Base-by-base conservation (phyloP, 495 filamentous ascomycete species). In the Cercophora sp. region DNA sequence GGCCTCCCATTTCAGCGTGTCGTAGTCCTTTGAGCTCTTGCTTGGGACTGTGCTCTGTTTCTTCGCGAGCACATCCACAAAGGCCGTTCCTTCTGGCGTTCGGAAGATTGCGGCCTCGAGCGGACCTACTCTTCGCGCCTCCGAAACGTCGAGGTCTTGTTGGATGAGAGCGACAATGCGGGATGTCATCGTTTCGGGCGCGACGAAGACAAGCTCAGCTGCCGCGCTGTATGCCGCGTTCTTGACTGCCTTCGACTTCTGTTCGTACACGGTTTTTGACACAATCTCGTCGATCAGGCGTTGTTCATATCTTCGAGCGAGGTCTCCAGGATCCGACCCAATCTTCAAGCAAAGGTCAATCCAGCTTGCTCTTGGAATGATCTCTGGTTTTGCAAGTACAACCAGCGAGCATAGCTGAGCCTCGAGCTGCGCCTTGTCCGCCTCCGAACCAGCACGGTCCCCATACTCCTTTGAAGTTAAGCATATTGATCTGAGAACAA, bases 1-100 rank as follows among this genome's bases (percentile, higher is more conserved):
- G 60, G 88, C 84, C 67, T 98, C 93, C 93, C 93, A 98, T 70
- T 96, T 96, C 43, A 96, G 63, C 1, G 88, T 96, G 60, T 97
- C 87, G 55, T 96, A 95, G 64, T 97, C 93, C 65, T 88, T 96
- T 48, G 63, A 83, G 58, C 86, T 96, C 68, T 88, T 96, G 60
- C 88, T 81, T 6, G 87, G 79, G 11, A 80, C 61, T n/a, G 76
- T 74, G 40, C 74, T 77, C 58, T 84, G 82, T 65, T 92, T 92
- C 59, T 83, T 87, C 25, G 85, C 87, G 4, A 98, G 76, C 5
- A 96, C 89, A 67, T 98, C 92, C 22, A 98, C 77, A 57, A 94
- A 97, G 5, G 83, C 77, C 0, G 86, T 89, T 1, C 90, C 93
- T 66, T 91, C 89, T 2, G 87, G 85, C 2, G 90, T 96, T 13